These are phyloP conservation scores for Aspergillus felis DNA, from an alignment of 2,329 filamentous ascomycete genomes.

Conservation along the genomic window DNA sequence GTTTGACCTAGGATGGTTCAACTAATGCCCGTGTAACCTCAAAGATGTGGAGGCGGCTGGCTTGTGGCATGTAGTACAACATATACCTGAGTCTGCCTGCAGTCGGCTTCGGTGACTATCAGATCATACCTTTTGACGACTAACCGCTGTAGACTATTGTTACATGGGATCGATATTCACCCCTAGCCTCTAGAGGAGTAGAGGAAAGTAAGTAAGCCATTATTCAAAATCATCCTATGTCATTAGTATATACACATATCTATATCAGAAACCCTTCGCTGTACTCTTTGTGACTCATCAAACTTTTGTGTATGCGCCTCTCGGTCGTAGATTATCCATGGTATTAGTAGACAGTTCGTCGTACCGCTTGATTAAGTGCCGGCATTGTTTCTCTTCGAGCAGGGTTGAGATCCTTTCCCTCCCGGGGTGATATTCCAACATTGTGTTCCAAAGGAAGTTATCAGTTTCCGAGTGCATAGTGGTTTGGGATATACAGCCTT, in stretches of 20 bases:
- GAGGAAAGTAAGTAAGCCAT: neutral
- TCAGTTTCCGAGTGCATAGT: neutral
- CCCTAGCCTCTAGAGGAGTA: neutral
- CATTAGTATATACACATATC: slow-evolving; percentile 7
- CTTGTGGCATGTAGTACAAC: neutral
- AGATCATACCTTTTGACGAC: too few relatives aligned
- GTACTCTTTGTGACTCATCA: neutral
- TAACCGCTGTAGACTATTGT: too few relatives aligned
- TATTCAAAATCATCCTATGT: neutral
- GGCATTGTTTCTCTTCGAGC: neutral
- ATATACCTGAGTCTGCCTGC: too few relatives aligned
- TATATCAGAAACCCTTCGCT: neutral
- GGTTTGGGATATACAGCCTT: slow-evolving; percentile 7
- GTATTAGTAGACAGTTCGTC: neutral
- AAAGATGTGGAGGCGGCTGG: neutral
- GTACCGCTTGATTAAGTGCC: neutral
- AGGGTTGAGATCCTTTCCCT: neutral
- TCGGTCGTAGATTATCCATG: neutral
- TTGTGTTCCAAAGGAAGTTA: neutral
- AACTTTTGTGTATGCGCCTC: neutral
- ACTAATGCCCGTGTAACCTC: neutral
- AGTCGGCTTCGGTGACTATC: too few relatives aligned
- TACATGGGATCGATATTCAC: too few relatives aligned
- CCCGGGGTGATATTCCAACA: neutral
- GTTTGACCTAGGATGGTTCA: neutral